phyloP scores from a whole-genome alignment of 257 asterid genomes.

The Nicotiana obtusifolia region DNA sequence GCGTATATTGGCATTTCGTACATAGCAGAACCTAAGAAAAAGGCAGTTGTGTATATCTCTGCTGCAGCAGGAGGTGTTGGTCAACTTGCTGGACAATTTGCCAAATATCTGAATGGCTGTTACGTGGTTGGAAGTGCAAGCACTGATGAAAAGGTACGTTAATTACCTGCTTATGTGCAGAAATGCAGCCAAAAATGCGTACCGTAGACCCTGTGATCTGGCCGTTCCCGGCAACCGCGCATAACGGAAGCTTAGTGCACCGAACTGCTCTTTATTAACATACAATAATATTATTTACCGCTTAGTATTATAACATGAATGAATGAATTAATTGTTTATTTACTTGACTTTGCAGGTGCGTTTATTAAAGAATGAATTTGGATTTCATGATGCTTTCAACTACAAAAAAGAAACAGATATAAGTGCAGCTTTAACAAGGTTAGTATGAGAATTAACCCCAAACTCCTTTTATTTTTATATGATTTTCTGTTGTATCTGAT shows the following conservation, averaged over 20 bases:
- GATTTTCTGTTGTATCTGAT: too few relatives aligned
- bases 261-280: too few relatives aligned
- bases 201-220: too few relatives aligned
- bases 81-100: slow-evolving; percentile 14
- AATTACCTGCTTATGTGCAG: too few relatives aligned
- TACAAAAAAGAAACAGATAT: slow-evolving; percentile 1
- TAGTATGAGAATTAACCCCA: too few relatives aligned
- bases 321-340: not conserved
- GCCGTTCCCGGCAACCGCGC: too few relatives aligned
- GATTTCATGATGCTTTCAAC: slow-evolving; percentile 11
- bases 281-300: too few relatives aligned
- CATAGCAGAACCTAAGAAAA: not conserved
- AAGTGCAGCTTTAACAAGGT: slow-evolving; percentile 1
- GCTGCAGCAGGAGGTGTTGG: slow-evolving; percentile 16
- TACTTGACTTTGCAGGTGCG: not conserved
- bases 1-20: not conserved
- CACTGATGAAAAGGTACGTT: slow-evolving; percentile 6
- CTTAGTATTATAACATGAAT: not conserved
- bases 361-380: not conserved
- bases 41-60: slow-evolving; percentile 12
- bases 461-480: too few relatives aligned
- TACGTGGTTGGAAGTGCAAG: slow-evolving; percentile 13
- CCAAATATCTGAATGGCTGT: not conserved
- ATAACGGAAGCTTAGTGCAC: too few relatives aligned
- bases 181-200: too few relatives aligned